Conservation (phyloP, 2,329 filamentous ascomycete genomes). For the Fusarium verrucosum region DNA sequence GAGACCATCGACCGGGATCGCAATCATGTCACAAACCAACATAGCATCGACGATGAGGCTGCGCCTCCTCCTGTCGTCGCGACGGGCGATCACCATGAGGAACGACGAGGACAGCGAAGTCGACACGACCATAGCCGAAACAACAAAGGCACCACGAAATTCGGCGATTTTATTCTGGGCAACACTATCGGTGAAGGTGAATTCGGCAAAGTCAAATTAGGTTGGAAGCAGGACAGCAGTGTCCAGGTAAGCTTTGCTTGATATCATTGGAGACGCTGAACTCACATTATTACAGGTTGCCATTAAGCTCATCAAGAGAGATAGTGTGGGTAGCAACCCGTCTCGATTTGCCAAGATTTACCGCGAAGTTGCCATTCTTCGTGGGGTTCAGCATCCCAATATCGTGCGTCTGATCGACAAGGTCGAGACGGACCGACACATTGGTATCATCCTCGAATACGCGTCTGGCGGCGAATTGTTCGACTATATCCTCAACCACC, state of each 20-base stretch:
- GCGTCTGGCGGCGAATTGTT: constrained; percentile 97
- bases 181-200: constrained; percentile 97
- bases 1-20: constrained; percentile 45
- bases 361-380: constrained; percentile 92
- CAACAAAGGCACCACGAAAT: constrained; percentile 78
- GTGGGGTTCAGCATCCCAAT: constrained; percentile 90
- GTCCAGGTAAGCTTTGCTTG: constrained; percentile 67
- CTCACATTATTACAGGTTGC: constrained; percentile 71
- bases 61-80: constrained; percentile 57
- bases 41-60: constrained; percentile 52
- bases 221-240: constrained; percentile 95
- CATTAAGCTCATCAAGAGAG: constrained; percentile 96
- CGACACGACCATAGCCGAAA: constrained; percentile 65
- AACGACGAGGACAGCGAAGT: constrained; percentile 62
- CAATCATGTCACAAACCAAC: constrained; percentile 40
- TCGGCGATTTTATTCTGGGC: constrained; percentile 94
- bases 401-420: constrained; percentile 98
- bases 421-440: constrained; percentile 96
- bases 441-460: constrained; percentile 98
- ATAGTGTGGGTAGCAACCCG: constrained; percentile 87
- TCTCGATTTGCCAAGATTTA: constrained; percentile 95
- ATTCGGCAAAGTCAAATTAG: constrained; percentile 98
- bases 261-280: neutral
- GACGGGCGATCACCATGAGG: constrained; percentile 57
- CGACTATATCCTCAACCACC: constrained; percentile 96